Base-by-base conservation (phyloP, 1,139 yeast species). In the Blastobotrys persicus region DNA sequence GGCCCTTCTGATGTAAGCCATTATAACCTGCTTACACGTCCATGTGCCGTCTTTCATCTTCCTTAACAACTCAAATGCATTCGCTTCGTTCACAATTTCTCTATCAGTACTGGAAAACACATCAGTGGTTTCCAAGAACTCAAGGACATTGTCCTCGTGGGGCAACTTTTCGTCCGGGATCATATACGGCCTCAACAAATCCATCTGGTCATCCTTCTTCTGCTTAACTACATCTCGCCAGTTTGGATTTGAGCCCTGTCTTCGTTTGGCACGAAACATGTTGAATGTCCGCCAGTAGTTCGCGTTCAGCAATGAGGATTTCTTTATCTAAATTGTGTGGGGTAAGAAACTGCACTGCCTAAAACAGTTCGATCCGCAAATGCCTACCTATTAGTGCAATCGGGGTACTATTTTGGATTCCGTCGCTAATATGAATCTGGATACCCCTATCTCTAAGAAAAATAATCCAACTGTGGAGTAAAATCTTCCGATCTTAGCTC, bases 1-100 rank as follows among this genome's bases (percentile, higher is more conserved):
- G 2, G 85, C 81, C 51, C 58, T 85, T 70, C 55, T 77, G 78
- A 51, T 81, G 77, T 59, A 73, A 78, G 5, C 56, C 7, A 47
- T 48, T 2, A 43, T 76, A 56, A 46, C 52, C 11, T 42, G 35
- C 33, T 44, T 37, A 13, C 45, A 38, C 4, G 45, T 42, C 19
- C 40, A 49, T 2, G 69, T 63, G 16, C 42, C 34, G 4, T 77
- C 16, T 14, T 34, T 31, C 20, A 49, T 33, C 33, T 31, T 37
- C 4, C 32, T 18, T 3, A 49, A 18, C 39, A 49, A 35, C 4
- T 14, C 26, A 16, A 45, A 43, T 5, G 46, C 48, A 37, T 45
- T 33, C 19, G 37, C 31, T 17, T 60, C 61, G 16, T 49, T 49
- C 41, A 37, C 41, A 19, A 49, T 47, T 18, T 42, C 45, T 3